These are phyloP conservation scores for Gnetum montanum DNA, from an alignment of 75 land plant genomes.

Conservation along the genomic window DNA sequence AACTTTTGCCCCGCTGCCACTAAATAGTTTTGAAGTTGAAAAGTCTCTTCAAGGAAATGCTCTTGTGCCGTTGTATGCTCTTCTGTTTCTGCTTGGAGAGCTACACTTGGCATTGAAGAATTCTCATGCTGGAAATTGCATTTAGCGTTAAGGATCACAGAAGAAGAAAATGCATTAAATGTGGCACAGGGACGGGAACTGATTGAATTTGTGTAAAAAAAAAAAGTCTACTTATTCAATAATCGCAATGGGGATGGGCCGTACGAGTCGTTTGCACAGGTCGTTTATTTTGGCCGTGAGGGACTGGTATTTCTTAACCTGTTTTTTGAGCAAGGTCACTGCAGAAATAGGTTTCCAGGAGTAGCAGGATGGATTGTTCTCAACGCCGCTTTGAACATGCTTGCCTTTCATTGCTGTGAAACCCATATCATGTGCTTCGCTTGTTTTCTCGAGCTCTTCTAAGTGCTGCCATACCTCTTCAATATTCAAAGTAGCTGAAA, in stretches of 20 bases:
- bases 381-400: constrained; percentile 5
- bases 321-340: constrained; percentile 44
- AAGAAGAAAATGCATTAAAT: not conserved
- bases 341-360: constrained; percentile 17
- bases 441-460: constrained; percentile 38
- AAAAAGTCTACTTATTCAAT: not conserved
- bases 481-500: constrained; percentile 56
- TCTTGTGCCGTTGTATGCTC: constrained; percentile 29
- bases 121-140: constrained; percentile 28
- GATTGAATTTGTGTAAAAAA: not conserved
- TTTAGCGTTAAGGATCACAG: not conserved
- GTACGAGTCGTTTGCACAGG: constrained; percentile 50
- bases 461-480: constrained; percentile 56
- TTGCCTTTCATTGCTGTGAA: not conserved
- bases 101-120: constrained; percentile 3
- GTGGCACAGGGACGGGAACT: not conserved
- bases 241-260: not conserved
- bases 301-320: constrained; percentile 43
- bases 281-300: constrained; percentile 56
- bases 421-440: constrained; percentile 10
- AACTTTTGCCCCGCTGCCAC: constrained; percentile 68
- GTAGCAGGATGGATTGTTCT: constrained; percentile 5
- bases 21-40: constrained; percentile 57
- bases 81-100: constrained; percentile 5
- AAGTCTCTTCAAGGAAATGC: constrained; percentile 51